These are phyloP conservation scores for Penicillium verhagenii DNA, from an alignment of 495 filamentous ascomycete genomes.

Conservation along the genomic window DNA sequence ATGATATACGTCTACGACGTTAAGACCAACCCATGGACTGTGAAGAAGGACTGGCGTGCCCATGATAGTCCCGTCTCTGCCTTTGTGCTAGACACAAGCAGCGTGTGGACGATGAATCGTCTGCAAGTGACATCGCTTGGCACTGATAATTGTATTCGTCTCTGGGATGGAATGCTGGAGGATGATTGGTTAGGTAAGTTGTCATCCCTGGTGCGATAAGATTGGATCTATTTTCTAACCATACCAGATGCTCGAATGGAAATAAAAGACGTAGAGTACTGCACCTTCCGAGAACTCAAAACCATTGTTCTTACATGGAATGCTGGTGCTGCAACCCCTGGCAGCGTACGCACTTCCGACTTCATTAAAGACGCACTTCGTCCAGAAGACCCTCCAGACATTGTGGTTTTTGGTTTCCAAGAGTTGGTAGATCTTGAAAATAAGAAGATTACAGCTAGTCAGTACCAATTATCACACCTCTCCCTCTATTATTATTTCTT, in stretches of 20 bases:
- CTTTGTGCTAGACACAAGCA: conserved; percentile 75
- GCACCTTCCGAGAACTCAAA: conserved; percentile 76
- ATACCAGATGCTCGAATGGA: conserved; percentile 77
- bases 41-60: conserved; percentile 92
- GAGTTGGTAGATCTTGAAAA: conserved; percentile 96
- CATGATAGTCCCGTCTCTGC: conserved; percentile 78
- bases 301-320: conserved; percentile 91
- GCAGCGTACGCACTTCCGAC: conserved; percentile 68
- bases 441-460: conserved; percentile 94
- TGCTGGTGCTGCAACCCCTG: conserved; percentile 86
- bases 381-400: conserved; percentile 73
- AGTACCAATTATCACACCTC: conserved; percentile 23
- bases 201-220: not conserved
- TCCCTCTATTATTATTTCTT: not conserved
- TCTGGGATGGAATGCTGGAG: conserved; percentile 92
- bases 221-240: conserved; percentile 26
- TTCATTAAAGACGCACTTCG: conserved; percentile 78
- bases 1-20: conserved; percentile 94
- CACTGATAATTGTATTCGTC: conserved; percentile 76
- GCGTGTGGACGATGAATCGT: conserved; percentile 82
- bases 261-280: conserved; percentile 73
- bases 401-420: conserved; percentile 96
- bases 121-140: conserved; percentile 87
- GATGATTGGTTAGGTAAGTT: conserved; percentile 84
- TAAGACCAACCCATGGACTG: conserved; percentile 73